Evolutionary conservation across 805 yeast genomes (phyloP), one percentile per base, ranked within the genome.

Genomic region (Grigorovia transvaalensis): DNA sequence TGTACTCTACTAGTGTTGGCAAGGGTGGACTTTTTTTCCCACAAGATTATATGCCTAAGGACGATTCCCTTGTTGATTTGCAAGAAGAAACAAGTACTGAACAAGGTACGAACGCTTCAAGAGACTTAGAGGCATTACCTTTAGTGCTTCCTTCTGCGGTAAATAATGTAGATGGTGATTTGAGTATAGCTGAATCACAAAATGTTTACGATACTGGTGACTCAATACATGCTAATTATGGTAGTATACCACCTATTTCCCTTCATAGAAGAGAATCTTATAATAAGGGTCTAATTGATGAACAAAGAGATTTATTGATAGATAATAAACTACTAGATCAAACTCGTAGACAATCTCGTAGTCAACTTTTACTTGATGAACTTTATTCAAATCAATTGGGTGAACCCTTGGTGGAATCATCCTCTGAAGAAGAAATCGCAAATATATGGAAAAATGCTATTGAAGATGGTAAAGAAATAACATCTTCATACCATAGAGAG

Each of bases 401-500:
- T 7, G 47, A 47, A 8, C 45, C 47, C n/a, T 50, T 51, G 30
- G 33, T 20, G 1, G 56, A 45, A 23, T n/a, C 43, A 11, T 40
- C 41, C 13, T 46, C 42, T 9, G 59, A 58, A 18, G 48, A 54
- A 33, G 66, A 63, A 44, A 54, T 66, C 17, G 58, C 56, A 17
- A 51, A 56, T 38, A 54, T 62, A 9, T 66, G 69, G 70, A 64
- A 65, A 44, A 53, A 56, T 12, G 69, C 67, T 9, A 57, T 66
- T 20, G 63, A 65, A 29, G 54, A 61, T 18, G 69, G 69, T 4
- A 62, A 62, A 50, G 33, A 42, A 12, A 65, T 66, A 9, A 53
- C 52, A 15, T 61, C 68, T 0, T 55, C 68, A 12, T 61, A 58
- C 44, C 74, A 73, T 57, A 72, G 76, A 50, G 81, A 78, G 44